These are phyloP conservation scores for Amphirosellinia nigrospora DNA, from an alignment of 495 filamentous ascomycete genomes.

Conservation along the genomic window DNA sequence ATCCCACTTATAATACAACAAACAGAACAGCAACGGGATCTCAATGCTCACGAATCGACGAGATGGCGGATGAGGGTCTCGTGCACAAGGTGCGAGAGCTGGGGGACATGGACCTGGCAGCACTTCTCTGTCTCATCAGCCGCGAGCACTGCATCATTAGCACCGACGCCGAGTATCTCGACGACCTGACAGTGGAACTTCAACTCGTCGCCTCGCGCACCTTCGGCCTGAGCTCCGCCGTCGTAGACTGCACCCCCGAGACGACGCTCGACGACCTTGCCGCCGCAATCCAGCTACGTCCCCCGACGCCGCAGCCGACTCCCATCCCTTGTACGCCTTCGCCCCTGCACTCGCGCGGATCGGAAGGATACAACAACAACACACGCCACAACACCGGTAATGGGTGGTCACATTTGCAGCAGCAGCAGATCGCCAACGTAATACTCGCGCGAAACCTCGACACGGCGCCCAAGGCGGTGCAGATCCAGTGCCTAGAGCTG, in stretches of 20 bases:
- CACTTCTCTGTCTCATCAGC: conserved; percentile 77
- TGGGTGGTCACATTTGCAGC: background rate
- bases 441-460: conserved; percentile 83
- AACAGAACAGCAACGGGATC: conserved; percentile 13
- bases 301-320: conserved; percentile 17
- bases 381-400: background rate
- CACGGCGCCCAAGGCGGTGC: conserved; percentile 69
- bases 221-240: conserved; percentile 70
- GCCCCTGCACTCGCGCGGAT: conserved; percentile 17
- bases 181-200: conserved; percentile 73
- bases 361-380: conserved; percentile 36
- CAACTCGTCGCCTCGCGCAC: conserved; percentile 71
- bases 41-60: conserved; percentile 25
- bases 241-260: conserved; percentile 72
- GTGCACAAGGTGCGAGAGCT: conserved; percentile 71
- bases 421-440: conserved; percentile 71
- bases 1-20: background rate
- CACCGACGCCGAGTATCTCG: conserved; percentile 64
- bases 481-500: conserved; percentile 88
- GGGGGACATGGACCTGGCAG: conserved; percentile 87
- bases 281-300: conserved; percentile 64
- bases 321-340: conserved; percentile 31
- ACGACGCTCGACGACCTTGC: conserved; percentile 84
- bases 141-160: conserved; percentile 88
- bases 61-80: conserved; percentile 68